Base-by-base conservation (phyloP, 73 alveolate species). In the Uronychia binucleata region DNA sequence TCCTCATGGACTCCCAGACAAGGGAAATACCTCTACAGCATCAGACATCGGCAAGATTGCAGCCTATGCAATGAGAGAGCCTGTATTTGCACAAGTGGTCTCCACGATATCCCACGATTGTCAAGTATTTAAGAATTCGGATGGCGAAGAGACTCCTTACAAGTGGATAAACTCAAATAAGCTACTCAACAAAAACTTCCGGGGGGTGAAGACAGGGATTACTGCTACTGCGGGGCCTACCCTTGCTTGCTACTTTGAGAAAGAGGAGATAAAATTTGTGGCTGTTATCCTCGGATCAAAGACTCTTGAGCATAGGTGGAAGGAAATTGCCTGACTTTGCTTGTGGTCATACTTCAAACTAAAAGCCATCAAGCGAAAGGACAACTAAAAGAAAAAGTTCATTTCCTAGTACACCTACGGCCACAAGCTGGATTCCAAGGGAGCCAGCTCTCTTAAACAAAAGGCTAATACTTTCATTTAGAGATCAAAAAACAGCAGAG, bases 1-100 rank as follows among this genome's bases (percentile, higher is more conserved):
- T 59, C 95, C 95, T 0, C 95, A 91, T 77, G 97, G 97, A 1
- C 85, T 93, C 29, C 82, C 86, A 25, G 75, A 90, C 80, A 86
- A 89, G 59, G 59, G 77, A 57, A 93, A 93, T 84, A 34, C 77
- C 32, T 85, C 94, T 0, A 88, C 94, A 13, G 95, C 97, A 0
- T 32, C 78, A 27, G 97, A 93, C 81, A 80, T 93, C 27, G 77
- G 93, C 31, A 91, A 85, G 57, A 57, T 93, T 8, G 83, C 92
- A 27, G 67, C 74, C 34, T 59, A 76, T 75, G 84, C 91, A 0
- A 58, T 90, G 78, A 90, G 89, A 60, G 74, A 85, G 30, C 87
- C 87, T 5, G 74, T 77, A 31, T 87, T 92, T 46, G 67, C 67
- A 11, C 67, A 46, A 46, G 67, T 46, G 19, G 67, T 46, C 19